Percentiles rank a stretch among this genome's conserved stretches.
These are phyloP conservation scores for Akanthomyces lecanii DNA, from an alignment of 2,329 filamentous ascomycete species.

Conservation along the genomic window DNA sequence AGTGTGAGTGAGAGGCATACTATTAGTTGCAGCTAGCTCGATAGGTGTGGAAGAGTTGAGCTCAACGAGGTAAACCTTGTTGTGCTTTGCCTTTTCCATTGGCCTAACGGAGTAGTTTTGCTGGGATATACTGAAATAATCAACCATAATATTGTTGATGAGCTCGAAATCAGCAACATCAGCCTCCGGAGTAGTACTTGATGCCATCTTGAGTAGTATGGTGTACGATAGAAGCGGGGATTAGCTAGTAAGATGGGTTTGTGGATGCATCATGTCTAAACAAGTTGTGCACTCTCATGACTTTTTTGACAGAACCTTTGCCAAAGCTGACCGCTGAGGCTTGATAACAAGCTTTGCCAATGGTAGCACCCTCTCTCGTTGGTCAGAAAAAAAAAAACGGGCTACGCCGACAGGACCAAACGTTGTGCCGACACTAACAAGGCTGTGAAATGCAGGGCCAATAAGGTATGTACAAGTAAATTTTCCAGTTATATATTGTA, in stretches of 20 bases:
- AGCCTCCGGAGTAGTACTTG: neutral
- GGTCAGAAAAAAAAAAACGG: neutral
- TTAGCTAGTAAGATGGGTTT: neutral
- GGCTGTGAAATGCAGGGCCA: neutral
- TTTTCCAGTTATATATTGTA: neutral
- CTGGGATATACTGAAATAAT: neutral
- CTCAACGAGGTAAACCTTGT: slow-evolving; percentile 7
- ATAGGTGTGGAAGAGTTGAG: neutral
- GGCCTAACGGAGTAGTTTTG: neutral
- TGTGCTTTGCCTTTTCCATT: slow-evolving; percentile 3
- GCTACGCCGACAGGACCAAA: neutral
- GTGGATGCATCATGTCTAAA: neutral
- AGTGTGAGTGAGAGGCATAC: neutral
- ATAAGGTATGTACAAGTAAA: neutral
- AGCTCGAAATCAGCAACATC: neutral
- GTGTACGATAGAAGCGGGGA: neutral
- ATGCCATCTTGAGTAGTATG: neutral
- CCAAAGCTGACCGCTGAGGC: neutral
- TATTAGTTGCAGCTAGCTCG: neutral
- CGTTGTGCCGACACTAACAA: neutral
- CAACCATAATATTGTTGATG: neutral
- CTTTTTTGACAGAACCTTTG: neutral
- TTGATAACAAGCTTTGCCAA: neutral
- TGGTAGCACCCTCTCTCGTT: too few relatives aligned
- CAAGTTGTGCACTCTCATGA: too few relatives aligned